phyloP scores from a whole-genome alignment of 2,329 filamentous ascomycete species.

The Aspergillus cejpii region DNA sequence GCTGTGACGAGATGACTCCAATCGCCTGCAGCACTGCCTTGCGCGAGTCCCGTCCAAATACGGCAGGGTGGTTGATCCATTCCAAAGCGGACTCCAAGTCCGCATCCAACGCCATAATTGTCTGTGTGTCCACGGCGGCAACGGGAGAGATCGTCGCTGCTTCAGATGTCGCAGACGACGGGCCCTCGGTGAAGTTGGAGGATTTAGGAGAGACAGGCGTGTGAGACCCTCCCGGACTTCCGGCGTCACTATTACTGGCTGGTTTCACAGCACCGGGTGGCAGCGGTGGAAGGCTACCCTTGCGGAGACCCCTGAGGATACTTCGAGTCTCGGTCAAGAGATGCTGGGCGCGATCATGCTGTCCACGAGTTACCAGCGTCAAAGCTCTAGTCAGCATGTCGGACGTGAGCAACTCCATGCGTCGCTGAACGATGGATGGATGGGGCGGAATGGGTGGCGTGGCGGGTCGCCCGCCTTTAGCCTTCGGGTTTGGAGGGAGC shows the following conservation, averaged over 20 bases:
- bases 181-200: slow-evolving; percentile 29
- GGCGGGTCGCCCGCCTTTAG: slow-evolving; percentile 50
- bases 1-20: slow-evolving; percentile 89
- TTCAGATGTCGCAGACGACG: slow-evolving; percentile 32
- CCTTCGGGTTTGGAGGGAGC: slow-evolving; percentile 61
- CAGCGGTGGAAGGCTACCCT: slow-evolving; percentile 86
- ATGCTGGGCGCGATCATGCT: slow-evolving; percentile 89
- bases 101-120: slow-evolving; percentile 78
- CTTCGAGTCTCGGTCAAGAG: slow-evolving; percentile 87
- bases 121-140: slow-evolving; percentile 73
- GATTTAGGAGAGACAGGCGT: slow-evolving; percentile 36
- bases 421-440: slow-evolving; percentile 86
- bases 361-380: slow-evolving; percentile 80
- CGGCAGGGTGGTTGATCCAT: slow-evolving; percentile 95
- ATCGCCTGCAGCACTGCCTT: slow-evolving; percentile 96
- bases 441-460: slow-evolving; percentile 88
- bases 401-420: slow-evolving; percentile 95
- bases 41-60: slow-evolving; percentile 86
- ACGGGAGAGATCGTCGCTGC: slow-evolving; percentile 48
- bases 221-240: slow-evolving; percentile 35
- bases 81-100: slow-evolving; percentile 87
- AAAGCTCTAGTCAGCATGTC: slow-evolving; percentile 94
- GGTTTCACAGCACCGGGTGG: slow-evolving; percentile 48
- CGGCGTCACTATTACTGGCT: slow-evolving; percentile 41
- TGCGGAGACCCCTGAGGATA: slow-evolving; percentile 91